These are phyloP conservation scores for Globisporangium canariense DNA, from an alignment of 352 stramenopile species.

Conservation along the genomic window DNA sequence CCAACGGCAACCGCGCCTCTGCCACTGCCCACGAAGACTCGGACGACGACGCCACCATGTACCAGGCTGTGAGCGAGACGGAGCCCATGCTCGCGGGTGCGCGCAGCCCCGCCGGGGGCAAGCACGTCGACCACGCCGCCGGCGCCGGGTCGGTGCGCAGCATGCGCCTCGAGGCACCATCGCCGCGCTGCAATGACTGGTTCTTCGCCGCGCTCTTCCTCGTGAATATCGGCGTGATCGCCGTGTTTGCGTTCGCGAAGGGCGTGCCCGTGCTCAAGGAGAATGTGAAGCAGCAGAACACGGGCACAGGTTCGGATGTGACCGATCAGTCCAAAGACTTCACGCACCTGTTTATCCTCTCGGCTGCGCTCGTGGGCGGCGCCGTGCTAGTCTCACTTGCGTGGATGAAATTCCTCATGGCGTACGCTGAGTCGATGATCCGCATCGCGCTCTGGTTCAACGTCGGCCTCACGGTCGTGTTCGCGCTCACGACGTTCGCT, in stretches of 20 bases:
- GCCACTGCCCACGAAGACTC: slow-evolving; percentile 14
- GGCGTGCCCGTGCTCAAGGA: slow-evolving; percentile 50
- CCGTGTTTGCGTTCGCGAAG: slow-evolving; percentile 64
- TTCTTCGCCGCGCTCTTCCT: slow-evolving; percentile 76
- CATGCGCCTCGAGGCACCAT: slow-evolving; percentile 54
- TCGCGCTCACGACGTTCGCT: slow-evolving; percentile 58
- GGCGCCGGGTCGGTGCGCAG: slow-evolving; percentile 54
- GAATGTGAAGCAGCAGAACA: slow-evolving; percentile 12
- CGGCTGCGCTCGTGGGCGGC: slow-evolving; percentile 43
- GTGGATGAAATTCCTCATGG: slow-evolving; percentile 81
- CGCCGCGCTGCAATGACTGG: slow-evolving; percentile 69
- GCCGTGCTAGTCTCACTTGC: slow-evolving; percentile 54
- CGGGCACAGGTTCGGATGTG: background rate
- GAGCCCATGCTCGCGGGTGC: slow-evolving; percentile 68
- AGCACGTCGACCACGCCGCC: slow-evolving; percentile 15
- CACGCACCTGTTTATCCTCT: slow-evolving; percentile 49
- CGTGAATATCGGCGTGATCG: slow-evolving; percentile 52
- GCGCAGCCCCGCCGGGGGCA: slow-evolving; percentile 28
- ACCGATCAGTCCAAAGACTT: slow-evolving; percentile 35
- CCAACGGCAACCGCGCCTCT: slow-evolving; percentile 1
- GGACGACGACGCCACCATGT: slow-evolving; percentile 45
- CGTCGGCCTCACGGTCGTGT: slow-evolving; percentile 62
- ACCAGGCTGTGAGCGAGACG: slow-evolving; percentile 60
- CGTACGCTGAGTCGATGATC: slow-evolving; percentile 75
- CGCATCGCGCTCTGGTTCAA: slow-evolving; percentile 80